A percentile compares a stretch with the other conserved stretches of the same genome.
Evolutionary conservation across 495 filamentous ascomycete species (phyloP).

Genomic region (Rhypophila decipiens): DNA sequence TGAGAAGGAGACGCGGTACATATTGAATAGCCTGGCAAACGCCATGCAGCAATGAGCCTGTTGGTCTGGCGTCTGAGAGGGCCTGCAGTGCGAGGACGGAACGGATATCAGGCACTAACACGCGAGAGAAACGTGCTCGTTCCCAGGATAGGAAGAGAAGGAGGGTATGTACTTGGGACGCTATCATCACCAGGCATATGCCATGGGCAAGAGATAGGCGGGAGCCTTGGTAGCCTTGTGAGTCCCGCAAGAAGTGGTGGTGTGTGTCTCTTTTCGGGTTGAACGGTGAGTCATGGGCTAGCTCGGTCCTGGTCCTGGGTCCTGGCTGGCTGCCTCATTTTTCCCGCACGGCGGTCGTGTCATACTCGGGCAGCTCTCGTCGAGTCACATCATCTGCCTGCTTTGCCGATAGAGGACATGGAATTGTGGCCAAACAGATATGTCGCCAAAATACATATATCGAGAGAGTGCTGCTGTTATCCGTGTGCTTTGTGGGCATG

Average conservation of each 20-base stretch:
- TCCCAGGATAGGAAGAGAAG: too few species aligned
- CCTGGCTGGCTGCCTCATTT: slow-evolving; percentile 4
- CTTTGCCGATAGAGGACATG: neutral
- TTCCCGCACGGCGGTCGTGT: neutral
- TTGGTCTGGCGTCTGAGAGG: neutral
- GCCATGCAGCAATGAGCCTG: neutral
- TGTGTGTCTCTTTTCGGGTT: neutral
- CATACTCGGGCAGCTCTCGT: neutral
- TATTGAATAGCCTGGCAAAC: neutral
- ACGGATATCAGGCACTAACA: neutral
- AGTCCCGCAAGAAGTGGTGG: too few species aligned
- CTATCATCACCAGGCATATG: too few species aligned
- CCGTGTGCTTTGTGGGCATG: neutral
- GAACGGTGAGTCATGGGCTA: slow-evolving; percentile 1
- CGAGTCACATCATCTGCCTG: slow-evolving; percentile 3
- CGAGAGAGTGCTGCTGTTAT: too few species aligned
- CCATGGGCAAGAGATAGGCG: neutral
- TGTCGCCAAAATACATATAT: too few species aligned
- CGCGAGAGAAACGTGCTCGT: too few species aligned
- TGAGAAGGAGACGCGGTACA: too few species aligned
- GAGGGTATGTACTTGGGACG: too few species aligned
- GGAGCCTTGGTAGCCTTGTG: slow-evolving; percentile 1
- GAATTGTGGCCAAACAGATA: too few species aligned
- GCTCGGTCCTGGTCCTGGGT: neutral
- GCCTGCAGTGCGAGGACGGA: neutral